Percentiles rank a stretch among this genome's conserved stretches.
Conservation (phyloP, 192 early-diverging fungal species). For the Haplosporangium gracile region DNA sequence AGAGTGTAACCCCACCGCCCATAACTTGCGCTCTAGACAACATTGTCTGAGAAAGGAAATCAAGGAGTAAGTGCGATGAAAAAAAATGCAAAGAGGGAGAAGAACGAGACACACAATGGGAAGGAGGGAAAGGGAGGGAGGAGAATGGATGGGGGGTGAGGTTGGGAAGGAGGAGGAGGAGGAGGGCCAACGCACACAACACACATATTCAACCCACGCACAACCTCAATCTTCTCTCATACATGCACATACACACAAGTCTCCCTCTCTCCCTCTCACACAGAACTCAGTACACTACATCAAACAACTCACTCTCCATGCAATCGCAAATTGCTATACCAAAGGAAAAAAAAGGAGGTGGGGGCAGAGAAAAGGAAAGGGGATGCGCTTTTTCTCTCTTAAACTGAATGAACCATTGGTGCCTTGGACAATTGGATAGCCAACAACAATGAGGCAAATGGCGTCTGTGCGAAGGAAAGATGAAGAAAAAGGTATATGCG, state of each 20-base stretch:
- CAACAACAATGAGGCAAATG: conserved; percentile 6
- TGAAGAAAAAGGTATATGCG: not conserved
- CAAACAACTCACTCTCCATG: not conserved
- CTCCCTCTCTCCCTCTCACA: too few species aligned
- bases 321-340: conserved; percentile 1
- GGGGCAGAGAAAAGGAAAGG: too few species aligned
- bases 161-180: not conserved
- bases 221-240: not conserved
- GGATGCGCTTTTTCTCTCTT: not conserved
- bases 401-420: not conserved
- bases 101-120: not conserved
- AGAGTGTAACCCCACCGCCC: too few species aligned
- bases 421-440: not conserved
- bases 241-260: not conserved
- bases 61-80: not conserved
- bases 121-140: not conserved
- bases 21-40: too few species aligned
- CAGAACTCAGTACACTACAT: not conserved
- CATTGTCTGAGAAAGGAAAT: not conserved
- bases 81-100: conserved; percentile 1
- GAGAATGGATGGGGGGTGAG: not conserved
- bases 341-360: not conserved
- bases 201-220: not conserved
- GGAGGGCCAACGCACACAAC: too few species aligned
- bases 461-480: not conserved